Evolutionary conservation across 163 green algal species (phyloP).

Genomic region (Volvox carteri): DNA sequence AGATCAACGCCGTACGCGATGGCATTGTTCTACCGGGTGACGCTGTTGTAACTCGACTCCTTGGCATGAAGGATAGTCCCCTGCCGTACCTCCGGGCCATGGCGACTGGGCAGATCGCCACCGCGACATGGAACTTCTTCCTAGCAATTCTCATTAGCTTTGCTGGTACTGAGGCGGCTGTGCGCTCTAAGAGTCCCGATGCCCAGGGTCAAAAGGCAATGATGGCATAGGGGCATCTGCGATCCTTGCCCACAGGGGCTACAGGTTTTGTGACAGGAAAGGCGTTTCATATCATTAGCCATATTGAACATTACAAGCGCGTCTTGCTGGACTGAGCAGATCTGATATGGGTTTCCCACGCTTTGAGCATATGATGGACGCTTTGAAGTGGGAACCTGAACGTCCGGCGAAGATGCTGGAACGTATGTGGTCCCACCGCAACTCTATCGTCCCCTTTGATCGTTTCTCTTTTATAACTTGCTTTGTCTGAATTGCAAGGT

Average conservation of each 20-base stretch:
- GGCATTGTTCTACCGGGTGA: neutral
- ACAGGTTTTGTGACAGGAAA: no score
- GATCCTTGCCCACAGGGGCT: no score
- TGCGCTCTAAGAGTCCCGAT: neutral
- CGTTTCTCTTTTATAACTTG: no score
- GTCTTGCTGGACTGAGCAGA: no score
- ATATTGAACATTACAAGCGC: neutral
- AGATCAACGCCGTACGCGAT: neutral
- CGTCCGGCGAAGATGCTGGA: no score
- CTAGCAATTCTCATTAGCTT: conserved; percentile 8
- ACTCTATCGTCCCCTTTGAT: no score
- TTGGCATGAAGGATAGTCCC: neutral
- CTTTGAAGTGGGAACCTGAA: no score
- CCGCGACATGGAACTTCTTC: conserved; percentile 30
- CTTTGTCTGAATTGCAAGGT: no score
- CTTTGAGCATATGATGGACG: no score
- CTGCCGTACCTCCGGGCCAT: conserved; percentile 22
- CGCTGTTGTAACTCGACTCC: neutral
- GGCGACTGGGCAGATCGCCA: neutral
- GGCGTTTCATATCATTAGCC: no score
- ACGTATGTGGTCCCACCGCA: no score
- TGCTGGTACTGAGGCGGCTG: neutral
- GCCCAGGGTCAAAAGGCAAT: neutral
- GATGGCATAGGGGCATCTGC: neutral
- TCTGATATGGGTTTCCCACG: no score